Percentiles rank a stretch among this genome's conserved stretches.
Conservation (phyloP, 805 yeast genomes). For the Myxozyma mucilagina region DNA sequence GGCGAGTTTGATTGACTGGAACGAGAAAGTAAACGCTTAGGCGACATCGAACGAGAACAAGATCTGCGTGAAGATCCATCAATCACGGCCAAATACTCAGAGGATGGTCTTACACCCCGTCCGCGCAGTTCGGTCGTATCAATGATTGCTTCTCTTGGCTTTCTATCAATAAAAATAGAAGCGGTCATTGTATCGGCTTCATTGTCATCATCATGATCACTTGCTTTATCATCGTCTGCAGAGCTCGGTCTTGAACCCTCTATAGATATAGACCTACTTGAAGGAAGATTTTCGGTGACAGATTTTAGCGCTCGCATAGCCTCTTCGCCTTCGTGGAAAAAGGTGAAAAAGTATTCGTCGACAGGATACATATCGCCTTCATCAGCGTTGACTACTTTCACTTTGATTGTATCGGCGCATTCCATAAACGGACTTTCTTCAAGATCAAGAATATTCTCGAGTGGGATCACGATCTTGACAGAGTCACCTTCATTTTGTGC, state of each 20-base stretch:
- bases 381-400: conserved; percentile 57
- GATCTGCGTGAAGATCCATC: neutral
- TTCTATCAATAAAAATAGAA: conserved; percentile 1
- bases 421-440: conserved; percentile 59
- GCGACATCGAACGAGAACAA: conserved; percentile 2
- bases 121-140: conserved; percentile 16
- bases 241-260: neutral
- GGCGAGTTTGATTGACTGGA: conserved; percentile 1
- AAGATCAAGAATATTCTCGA: conserved; percentile 62
- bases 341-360: conserved; percentile 72
- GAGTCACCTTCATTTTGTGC: conserved; percentile 68
- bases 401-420: conserved; percentile 54
- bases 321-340: conserved; percentile 55
- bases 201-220: conserved; percentile 13
- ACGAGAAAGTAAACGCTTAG: neutral
- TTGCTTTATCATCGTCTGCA: neutral
- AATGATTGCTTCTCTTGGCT: conserved; percentile 5
- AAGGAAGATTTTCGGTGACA: neutral
- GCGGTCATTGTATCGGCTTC: conserved; percentile 8
- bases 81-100: conserved; percentile 6
- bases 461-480: conserved; percentile 75
- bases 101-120: conserved; percentile 2
- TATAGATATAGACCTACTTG: too few species aligned
- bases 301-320: conserved; percentile 35
- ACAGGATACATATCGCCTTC: conserved; percentile 53